Evolutionary conservation across 2,329 filamentous ascomycete genomes (phyloP).

Genomic region (Mycosphaerelloides madeirae): DNA sequence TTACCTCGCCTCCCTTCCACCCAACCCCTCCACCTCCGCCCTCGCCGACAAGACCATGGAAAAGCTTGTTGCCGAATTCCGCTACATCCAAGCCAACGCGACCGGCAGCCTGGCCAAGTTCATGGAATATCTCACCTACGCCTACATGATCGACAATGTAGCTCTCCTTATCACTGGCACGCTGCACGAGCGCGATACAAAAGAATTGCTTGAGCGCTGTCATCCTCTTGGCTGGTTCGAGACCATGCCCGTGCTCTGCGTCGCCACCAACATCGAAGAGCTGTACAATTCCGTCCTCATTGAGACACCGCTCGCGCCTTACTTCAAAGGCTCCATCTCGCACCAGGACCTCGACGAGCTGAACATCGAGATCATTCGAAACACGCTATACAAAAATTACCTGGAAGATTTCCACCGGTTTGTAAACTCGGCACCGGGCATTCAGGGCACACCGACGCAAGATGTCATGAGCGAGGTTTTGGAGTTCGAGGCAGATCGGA

Average conservation of each 20-base stretch:
- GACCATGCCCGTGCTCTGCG: slow-evolving; percentile 95
- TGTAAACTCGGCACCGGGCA: slow-evolving; percentile 81
- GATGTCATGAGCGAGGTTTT: slow-evolving; percentile 95
- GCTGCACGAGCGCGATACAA: slow-evolving; percentile 92
- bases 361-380: slow-evolving; percentile 98
- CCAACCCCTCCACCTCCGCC: slow-evolving; percentile 92
- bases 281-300: slow-evolving; percentile 97
- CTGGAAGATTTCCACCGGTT: slow-evolving; percentile 96
- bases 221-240: slow-evolving; percentile 98
- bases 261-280: slow-evolving; percentile 97
- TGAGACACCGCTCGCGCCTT: slow-evolving; percentile 90
- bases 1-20: slow-evolving; percentile 87
- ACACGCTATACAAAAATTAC: slow-evolving; percentile 99
- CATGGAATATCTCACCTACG: slow-evolving; percentile 97
- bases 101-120: slow-evolving; percentile 88
- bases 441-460: slow-evolving; percentile 80
- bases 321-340: slow-evolving; percentile 94
- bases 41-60: slow-evolving; percentile 95
- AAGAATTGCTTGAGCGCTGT: slow-evolving; percentile 90
- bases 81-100: slow-evolving; percentile 90
- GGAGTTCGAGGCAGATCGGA: slow-evolving; percentile 92
- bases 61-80: slow-evolving; percentile 95
- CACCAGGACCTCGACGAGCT: slow-evolving; percentile 97
- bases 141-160: slow-evolving; percentile 99
- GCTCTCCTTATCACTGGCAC: slow-evolving; percentile 96